Conservation (phyloP, 2,329 filamentous ascomycete species). For the Leptographium lundbergii region DNA sequence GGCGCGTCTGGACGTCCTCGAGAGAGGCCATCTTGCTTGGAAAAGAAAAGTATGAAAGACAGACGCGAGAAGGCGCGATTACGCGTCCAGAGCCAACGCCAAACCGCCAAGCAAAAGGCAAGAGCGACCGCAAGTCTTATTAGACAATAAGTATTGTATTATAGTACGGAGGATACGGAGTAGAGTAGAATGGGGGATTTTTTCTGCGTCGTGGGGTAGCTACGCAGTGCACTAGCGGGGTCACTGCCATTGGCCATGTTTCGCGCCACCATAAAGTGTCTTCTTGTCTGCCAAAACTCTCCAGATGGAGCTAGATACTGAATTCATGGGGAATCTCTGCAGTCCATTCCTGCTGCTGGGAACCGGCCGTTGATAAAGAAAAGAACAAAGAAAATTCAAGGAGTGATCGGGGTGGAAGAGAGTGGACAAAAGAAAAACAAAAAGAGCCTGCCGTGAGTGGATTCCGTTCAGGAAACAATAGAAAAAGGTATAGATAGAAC, state of each 20-base stretch:
- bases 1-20: slow-evolving; percentile 56
- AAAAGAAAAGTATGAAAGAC: neutral
- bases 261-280: neutral
- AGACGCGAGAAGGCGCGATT: too few relatives aligned
- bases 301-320: neutral
- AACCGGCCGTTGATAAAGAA: neutral
- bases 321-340: neutral
- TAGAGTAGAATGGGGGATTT: too few relatives aligned
- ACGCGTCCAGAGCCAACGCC: neutral
- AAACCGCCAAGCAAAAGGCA: neutral
- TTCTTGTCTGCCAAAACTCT: neutral
- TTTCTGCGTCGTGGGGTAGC: neutral
- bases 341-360: neutral
- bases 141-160: neutral
- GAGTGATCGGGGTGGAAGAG: neutral
- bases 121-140: neutral
- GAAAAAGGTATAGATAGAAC: neutral
- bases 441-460: neutral
- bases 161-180: too few relatives aligned
- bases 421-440: neutral
- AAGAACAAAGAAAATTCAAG: neutral
- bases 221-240: neutral
- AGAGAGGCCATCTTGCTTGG: slow-evolving; percentile 47
- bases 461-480: neutral
- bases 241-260: neutral